These are phyloP conservation scores for Geotrichum australiense DNA, from an alignment of 1,139 yeast genomes.

Conservation along the genomic window DNA sequence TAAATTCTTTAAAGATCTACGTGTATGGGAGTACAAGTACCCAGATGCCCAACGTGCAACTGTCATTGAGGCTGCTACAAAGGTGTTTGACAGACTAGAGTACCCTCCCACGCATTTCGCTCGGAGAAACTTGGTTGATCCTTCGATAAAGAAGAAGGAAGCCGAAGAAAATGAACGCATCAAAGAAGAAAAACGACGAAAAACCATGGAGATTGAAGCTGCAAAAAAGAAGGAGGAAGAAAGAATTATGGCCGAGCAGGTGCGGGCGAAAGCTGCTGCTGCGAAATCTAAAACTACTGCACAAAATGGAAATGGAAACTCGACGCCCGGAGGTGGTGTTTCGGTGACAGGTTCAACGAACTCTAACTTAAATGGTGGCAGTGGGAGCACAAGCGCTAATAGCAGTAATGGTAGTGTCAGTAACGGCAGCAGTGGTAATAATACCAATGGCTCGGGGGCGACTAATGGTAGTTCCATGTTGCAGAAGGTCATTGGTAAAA, in stretches of 20 bases:
- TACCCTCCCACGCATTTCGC: conserved; percentile 30
- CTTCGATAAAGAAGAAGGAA: conserved; percentile 24
- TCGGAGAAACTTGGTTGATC: conserved; percentile 30
- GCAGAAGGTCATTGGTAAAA: conserved; percentile 9
- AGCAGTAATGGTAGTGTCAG: not conserved
- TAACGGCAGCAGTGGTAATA: not conserved
- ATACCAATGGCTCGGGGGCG: not conserved
- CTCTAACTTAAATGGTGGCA: not conserved
- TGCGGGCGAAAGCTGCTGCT: conserved; percentile 5
- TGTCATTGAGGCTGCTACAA: conserved; percentile 28
- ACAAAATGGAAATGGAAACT: not conserved
- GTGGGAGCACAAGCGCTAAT: too few species aligned
- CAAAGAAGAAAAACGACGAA: conserved; percentile 11
- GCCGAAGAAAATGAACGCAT: conserved; percentile 10
- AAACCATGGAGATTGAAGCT: conserved; percentile 13
- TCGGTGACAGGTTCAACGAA: too few species aligned
- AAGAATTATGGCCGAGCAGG: conserved; percentile 12
- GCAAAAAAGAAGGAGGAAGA: conserved; percentile 14
- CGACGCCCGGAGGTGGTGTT: too few species aligned
- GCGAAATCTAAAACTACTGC: conserved; percentile 1
- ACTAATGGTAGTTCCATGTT: conserved; percentile 3
- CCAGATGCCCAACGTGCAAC: conserved; percentile 29
- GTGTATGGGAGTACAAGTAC: conserved; percentile 37
- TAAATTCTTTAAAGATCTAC: conserved; percentile 30
- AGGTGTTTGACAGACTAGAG: conserved; percentile 31